Evolutionary conservation across 208 protist species (phyloP).

Genomic region (Leishmania mexicana): DNA sequence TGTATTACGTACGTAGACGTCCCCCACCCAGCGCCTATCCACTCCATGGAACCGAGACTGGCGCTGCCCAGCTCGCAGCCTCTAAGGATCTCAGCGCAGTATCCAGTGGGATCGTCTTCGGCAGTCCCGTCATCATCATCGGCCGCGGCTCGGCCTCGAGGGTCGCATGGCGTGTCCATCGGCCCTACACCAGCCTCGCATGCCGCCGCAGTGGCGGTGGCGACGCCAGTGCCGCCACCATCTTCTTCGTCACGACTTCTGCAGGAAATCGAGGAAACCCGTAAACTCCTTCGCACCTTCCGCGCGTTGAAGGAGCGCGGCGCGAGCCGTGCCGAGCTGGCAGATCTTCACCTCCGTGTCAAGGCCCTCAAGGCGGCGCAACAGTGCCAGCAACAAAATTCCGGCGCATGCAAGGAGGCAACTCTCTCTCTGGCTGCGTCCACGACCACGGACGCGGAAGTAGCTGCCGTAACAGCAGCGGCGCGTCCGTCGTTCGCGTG

Average conservation of each 20-base stretch:
- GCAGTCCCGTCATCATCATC: not conserved
- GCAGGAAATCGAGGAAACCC: constrained; percentile 43
- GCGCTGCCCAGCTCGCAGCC: not conserved
- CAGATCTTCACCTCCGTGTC: constrained; percentile 31
- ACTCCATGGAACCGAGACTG: not conserved
- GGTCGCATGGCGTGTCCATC: not conserved
- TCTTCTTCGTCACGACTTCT: constrained; percentile 30
- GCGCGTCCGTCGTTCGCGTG: not conserved
- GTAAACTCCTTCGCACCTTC: constrained; percentile 41
- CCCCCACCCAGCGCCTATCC: too few species aligned
- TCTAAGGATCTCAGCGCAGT: not conserved
- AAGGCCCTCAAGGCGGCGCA: constrained; percentile 24
- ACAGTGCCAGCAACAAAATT: not conserved
- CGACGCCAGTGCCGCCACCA: not conserved
- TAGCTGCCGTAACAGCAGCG: not conserved
- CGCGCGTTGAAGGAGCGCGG: constrained; percentile 44
- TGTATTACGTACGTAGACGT: not conserved
- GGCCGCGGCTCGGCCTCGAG: not conserved
- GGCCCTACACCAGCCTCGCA: not conserved
- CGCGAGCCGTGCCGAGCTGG: constrained; percentile 30
- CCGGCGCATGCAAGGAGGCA: not conserved
- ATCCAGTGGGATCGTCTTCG: not conserved
- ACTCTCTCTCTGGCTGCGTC: not conserved
- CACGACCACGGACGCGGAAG: not conserved
- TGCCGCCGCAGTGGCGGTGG: not conserved